Evolutionary conservation across 2,329 filamentous ascomycete species (phyloP), one percentile per base, ranked within the genome.

Genomic region (Colletotrichum abscissum): DNA sequence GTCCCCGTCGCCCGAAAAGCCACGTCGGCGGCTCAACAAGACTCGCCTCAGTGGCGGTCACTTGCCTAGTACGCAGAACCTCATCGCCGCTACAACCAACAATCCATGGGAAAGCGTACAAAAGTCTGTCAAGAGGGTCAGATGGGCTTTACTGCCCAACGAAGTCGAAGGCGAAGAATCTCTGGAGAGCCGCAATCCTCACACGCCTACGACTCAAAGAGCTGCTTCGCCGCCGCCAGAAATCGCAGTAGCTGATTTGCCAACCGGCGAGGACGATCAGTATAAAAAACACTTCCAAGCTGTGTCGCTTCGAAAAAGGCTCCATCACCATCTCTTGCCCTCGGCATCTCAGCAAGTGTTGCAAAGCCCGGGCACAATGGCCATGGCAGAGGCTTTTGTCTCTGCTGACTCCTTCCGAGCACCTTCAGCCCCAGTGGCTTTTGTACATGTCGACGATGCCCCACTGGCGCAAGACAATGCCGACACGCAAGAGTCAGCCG

Each of bases 341-440:
- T 84, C 82, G 22, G 81, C 79, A 14, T 87, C 85, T 5, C 86
- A 88, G 73, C 82, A 82, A 73, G 78, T 71, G 12, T 79, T 78
- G 14, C 75, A 79, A 46, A 88, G 86, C 38, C 84, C 85, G 7
- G 77, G 77, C 0, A 74, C 86, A 19, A 82, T 80, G 67, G 87
- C 85, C 7, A 88, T 88, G 85, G 87, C 87, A 0, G 81, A 86
- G 72, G 85, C 85, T 7, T 89, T 89, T 72, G 79, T 84, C 33
- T 78, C 82, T n/a, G 87, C 85, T 6, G 87, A 89, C 73, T 70
- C 71, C 4, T 57, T 71, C 4, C 33, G 30, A 19, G 54, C 28
- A 70, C 26, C 33, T 3, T 26, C 7, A 9, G 71, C 56, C 6
- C 35, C 46, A 0, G 67, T 72, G 72, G 77, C 57, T 30, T 74